phyloP scores from a whole-genome alignment of 257 asterid species.

The Gynochthodes officinalis region DNA sequence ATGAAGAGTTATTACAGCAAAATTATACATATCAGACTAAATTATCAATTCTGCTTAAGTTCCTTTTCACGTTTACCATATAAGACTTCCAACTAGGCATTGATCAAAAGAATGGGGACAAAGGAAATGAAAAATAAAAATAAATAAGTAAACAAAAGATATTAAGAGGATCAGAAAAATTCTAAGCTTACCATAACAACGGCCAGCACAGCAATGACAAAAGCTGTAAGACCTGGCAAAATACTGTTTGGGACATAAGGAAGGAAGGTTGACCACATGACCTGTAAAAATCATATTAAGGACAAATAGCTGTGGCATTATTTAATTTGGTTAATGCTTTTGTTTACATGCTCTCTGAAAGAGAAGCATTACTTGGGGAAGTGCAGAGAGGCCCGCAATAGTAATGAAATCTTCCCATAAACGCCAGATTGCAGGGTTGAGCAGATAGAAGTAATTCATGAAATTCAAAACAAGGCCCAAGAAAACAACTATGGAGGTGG shows the following conservation, averaged over 20 bases:
- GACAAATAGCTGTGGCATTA: neutral
- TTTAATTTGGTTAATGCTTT: neutral
- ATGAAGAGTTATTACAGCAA: neutral
- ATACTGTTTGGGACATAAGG: conserved; percentile 78
- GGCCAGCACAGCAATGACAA: conserved; percentile 45
- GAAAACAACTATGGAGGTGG: conserved; percentile 67
- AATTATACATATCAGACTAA: neutral
- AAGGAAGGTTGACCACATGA: conserved; percentile 97
- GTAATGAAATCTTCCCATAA: conserved; percentile 94
- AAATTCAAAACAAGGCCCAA: conserved; percentile 72
- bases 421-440: conserved; percentile 64
- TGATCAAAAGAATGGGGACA: neutral
- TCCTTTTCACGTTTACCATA: neutral
- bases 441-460: conserved; percentile 61
- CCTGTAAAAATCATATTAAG: conserved; percentile 43
- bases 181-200: conserved; percentile 64
- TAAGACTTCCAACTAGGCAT: neutral
- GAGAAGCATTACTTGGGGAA: conserved; percentile 66
- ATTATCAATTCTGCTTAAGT: conserved; percentile 2
- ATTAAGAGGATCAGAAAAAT: neutral
- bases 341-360: neutral
- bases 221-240: conserved; percentile 74
- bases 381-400: conserved; percentile 76
- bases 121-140: neutral
- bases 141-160: too few relatives aligned